These are phyloP conservation scores for Strigomonas culicis DNA, from an alignment of 208 protist species.

Conservation along the genomic window DNA sequence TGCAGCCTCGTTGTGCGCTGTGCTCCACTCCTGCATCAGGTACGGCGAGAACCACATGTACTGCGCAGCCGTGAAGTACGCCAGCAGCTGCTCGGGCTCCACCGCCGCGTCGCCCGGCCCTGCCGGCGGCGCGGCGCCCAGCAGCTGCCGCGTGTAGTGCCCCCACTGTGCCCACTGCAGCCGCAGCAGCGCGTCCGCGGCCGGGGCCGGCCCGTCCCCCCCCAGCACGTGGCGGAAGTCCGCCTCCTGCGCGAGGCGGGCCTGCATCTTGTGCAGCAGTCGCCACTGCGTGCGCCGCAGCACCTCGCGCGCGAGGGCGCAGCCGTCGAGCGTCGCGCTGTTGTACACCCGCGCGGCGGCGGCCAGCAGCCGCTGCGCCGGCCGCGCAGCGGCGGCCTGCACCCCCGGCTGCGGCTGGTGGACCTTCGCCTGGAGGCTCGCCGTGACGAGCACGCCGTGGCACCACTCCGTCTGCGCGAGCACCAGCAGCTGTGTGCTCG, in stretches of 20 bases:
- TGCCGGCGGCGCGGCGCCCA: slow-evolving; percentile 8
- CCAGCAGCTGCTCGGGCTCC: slow-evolving; percentile 15
- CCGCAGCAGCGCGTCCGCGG: neutral
- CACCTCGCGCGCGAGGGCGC: neutral
- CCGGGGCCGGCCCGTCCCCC: neutral
- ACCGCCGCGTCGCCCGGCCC: slow-evolving; percentile 18
- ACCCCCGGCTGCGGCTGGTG: no score
- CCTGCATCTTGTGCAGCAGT: neutral
- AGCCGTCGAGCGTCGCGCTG: neutral
- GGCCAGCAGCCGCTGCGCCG: neutral
- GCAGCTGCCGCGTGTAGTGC: no score
- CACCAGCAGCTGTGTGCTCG: no score
- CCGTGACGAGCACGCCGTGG: no score
- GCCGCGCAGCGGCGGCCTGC: no score
- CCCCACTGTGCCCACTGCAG: neutral
- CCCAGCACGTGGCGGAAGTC: neutral
- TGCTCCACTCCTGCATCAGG: slow-evolving; percentile 7
- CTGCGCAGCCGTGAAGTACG: neutral
- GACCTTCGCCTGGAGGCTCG: no score
- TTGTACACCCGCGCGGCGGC: neutral
- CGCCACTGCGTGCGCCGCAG: neutral
- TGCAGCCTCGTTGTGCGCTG: no score
- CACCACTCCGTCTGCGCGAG: no score
- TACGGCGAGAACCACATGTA: slow-evolving; percentile 12
- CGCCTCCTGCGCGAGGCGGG: no score